Evolutionary conservation across 148 eudicot genomes (phyloP).

Genomic region (Rheum nobile): DNA sequence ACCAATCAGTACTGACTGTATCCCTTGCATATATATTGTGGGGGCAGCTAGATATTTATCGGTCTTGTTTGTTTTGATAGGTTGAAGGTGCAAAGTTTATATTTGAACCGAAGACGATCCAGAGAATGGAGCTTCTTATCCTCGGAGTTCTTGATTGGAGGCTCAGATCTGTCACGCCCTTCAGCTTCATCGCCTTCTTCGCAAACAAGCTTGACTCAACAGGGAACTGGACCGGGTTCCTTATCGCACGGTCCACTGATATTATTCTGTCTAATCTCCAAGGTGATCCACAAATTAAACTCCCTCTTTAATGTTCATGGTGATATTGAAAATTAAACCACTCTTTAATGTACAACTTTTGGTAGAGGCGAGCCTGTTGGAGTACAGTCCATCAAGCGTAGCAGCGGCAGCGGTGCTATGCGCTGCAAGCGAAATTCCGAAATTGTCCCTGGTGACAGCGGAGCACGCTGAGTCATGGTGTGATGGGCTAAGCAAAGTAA

Average conservation of each 20-base stretch:
- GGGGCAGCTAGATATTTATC: background rate
- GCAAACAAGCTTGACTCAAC: constrained; percentile 57
- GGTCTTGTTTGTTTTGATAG: constrained; percentile 16
- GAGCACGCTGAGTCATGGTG: constrained; percentile 78
- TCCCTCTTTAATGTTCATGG: background rate
- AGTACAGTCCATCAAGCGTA: constrained; percentile 81
- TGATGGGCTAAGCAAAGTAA: constrained; percentile 78
- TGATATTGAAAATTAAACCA: background rate
- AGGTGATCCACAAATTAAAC: constrained; percentile 28
- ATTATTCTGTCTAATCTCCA: constrained; percentile 55
- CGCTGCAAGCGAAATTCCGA: constrained; percentile 55
- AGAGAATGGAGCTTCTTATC: constrained; percentile 77
- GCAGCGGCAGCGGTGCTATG: constrained; percentile 75
- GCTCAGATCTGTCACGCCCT: constrained; percentile 63
- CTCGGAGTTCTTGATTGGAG: constrained; percentile 70
- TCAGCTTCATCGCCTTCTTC: constrained; percentile 55
- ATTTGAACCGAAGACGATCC: constrained; percentile 67
- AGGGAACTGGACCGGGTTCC: constrained; percentile 33
- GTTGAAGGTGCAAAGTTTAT: constrained; percentile 60
- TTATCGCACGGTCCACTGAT: constrained; percentile 50
- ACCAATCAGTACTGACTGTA: too few species aligned
- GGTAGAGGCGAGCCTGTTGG: constrained; percentile 62
- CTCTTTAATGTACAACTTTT: background rate
- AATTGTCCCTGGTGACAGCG: constrained; percentile 39
- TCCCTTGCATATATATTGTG: too few species aligned